Evolutionary conservation across 1,284 basidiomycete species (phyloP).

Genomic region (Cutaneotrichosporon cavernicola): DNA sequence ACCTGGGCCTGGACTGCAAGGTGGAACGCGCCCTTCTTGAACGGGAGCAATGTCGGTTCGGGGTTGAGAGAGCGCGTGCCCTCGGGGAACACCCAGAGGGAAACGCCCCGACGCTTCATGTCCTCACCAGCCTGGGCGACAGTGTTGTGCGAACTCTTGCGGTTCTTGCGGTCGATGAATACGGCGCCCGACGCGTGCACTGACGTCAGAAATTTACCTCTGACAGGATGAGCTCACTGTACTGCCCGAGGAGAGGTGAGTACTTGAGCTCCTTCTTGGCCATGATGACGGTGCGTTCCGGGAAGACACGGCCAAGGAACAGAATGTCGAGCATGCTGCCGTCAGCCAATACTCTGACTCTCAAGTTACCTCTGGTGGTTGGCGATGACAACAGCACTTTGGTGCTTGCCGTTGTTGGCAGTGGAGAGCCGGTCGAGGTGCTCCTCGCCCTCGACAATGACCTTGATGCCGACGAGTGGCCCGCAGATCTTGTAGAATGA

Average conservation of each 20-base stretch:
- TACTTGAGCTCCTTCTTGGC: slow-evolving; percentile 89
- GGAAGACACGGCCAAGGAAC: slow-evolving; percentile 83
- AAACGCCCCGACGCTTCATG: slow-evolving; percentile 70
- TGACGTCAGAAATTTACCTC: slow-evolving; percentile 26
- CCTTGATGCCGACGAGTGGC: slow-evolving; percentile 65
- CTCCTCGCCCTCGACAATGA: slow-evolving; percentile 84
- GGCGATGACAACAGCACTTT: slow-evolving; percentile 66
- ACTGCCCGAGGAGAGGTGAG: slow-evolving; percentile 83
- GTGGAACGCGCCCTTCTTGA: slow-evolving; percentile 99
- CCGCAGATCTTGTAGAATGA: slow-evolving; percentile 75
- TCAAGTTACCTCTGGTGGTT: slow-evolving; percentile 76
- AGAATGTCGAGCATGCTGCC: slow-evolving; percentile 76
- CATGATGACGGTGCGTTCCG: slow-evolving; percentile 80
- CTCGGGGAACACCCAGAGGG: slow-evolving; percentile 89
- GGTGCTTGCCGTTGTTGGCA: slow-evolving; percentile 57
- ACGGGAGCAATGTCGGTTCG: slow-evolving; percentile 69
- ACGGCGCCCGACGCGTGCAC: slow-evolving; percentile 87
- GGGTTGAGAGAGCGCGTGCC: slow-evolving; percentile 78
- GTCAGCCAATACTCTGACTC: neutral
- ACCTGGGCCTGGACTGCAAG: slow-evolving; percentile 79
- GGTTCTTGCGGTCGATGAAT: slow-evolving; percentile 86
- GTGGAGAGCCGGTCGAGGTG: slow-evolving; percentile 60
- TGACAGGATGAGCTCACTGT: slow-evolving; percentile 55
- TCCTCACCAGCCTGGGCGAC: slow-evolving; percentile 73
- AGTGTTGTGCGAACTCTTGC: slow-evolving; percentile 69